These are phyloP conservation scores for Polygonum maritimum DNA, from an alignment of 148 eudicot species.

Conservation along the genomic window DNA sequence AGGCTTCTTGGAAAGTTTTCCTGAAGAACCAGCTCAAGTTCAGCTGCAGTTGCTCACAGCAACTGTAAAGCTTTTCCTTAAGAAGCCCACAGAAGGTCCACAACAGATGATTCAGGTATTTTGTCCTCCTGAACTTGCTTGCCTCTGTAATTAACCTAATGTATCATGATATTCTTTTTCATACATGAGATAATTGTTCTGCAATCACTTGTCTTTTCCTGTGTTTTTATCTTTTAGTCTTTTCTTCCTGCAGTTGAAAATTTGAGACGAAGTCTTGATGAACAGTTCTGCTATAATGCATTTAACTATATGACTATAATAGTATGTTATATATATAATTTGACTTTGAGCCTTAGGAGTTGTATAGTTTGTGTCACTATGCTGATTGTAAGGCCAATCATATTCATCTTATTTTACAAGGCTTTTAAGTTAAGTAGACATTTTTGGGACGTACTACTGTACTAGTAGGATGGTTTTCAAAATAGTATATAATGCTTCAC, in stretches of 20 bases:
- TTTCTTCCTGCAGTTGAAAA: not conserved
- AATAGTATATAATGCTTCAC: not conserved
- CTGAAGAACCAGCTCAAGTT: slow-evolving; percentile 97
- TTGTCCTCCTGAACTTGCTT: not conserved
- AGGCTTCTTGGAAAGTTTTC: slow-evolving; percentile 89
- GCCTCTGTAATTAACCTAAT: not conserved
- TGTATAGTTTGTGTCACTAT: not conserved
- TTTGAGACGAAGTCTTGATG: not conserved
- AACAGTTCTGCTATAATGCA: not conserved
- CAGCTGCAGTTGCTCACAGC: slow-evolving; percentile 95
- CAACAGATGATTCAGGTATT: slow-evolving; percentile 98
- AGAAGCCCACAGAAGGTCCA: slow-evolving; percentile 99
- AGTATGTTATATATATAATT: not conserved
- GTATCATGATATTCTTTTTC: not conserved
- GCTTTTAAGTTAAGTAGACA: not conserved
- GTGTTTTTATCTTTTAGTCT: not conserved
- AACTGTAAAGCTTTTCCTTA: slow-evolving; percentile 89
- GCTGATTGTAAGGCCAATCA: not conserved
- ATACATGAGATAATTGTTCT: not conserved
- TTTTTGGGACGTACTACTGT: not conserved
- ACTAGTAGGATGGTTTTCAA: not conserved
- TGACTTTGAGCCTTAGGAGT: not conserved
- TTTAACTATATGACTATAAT: not conserved
- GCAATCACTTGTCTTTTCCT: not conserved
- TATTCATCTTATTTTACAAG: not conserved